Conservation (phyloP, 2,329 filamentous ascomycete genomes). For the Diaporthe caulivora region DNA sequence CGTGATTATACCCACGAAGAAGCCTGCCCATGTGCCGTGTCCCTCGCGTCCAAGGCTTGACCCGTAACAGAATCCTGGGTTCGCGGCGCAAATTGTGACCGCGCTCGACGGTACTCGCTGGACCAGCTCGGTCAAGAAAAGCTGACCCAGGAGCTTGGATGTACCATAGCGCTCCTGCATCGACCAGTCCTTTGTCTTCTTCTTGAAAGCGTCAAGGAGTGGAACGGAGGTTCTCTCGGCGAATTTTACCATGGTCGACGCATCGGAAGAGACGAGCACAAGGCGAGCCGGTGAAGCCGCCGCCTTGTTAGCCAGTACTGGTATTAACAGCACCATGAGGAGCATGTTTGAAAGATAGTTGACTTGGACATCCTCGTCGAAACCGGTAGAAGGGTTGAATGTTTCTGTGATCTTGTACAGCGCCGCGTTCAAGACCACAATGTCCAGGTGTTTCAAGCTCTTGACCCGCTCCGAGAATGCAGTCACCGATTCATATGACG, state of each 20-base stretch:
- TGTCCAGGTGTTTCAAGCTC: not conserved
- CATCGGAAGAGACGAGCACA: not conserved
- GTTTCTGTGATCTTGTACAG: not conserved
- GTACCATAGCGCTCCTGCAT: not conserved
- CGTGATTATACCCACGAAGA: not conserved
- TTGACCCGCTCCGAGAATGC: not conserved
- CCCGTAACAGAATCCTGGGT: not conserved
- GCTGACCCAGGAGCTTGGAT: not conserved
- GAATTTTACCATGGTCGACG: not conserved
- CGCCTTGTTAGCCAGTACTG: not conserved
- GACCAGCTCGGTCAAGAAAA: not conserved
- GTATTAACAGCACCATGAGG: not conserved
- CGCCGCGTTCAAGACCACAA: not conserved
- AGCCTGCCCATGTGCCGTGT: not conserved
- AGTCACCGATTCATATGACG: not conserved
- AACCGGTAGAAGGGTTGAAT: not conserved
- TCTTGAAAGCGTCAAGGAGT: not conserved
- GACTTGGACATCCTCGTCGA: not conserved
- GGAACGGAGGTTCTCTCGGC: not conserved
- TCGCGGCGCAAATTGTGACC: not conserved
- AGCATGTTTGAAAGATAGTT: not conserved
- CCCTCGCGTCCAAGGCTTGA: not conserved
- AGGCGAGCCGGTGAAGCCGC: not conserved
- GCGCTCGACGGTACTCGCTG: not conserved
- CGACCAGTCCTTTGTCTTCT: not conserved